phyloP scores from a whole-genome alignment of 441 rosid genomes.

The Brassica balearica region DNA sequence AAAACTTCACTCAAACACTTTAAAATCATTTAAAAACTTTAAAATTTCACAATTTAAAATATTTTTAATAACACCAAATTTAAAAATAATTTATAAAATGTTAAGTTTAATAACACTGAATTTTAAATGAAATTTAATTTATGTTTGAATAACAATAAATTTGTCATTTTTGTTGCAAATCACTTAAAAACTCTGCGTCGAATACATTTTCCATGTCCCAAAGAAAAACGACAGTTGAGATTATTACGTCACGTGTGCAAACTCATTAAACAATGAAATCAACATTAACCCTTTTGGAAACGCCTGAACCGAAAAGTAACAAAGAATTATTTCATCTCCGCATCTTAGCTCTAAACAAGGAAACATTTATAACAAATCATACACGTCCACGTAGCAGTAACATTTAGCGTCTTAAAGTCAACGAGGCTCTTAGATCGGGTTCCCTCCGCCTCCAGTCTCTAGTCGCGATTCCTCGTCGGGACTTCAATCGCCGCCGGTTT shows the following conservation, averaged over 20 bases:
- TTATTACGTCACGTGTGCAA: background rate
- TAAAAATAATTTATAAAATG: too few relatives aligned
- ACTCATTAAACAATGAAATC: slow-evolving; percentile 4
- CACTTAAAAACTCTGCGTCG: too few relatives aligned
- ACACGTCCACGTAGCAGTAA: background rate
- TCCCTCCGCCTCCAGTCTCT: too few relatives aligned
- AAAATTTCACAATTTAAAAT: too few relatives aligned
- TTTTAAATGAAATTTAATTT: too few relatives aligned
- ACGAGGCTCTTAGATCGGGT: background rate
- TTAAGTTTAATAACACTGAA: too few relatives aligned
- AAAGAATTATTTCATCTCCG: background rate
- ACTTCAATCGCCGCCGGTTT: slow-evolving; percentile 47
- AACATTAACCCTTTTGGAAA: background rate
- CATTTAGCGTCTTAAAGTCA: background rate
- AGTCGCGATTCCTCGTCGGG: background rate
- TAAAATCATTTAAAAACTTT: too few relatives aligned
- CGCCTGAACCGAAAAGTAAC: background rate
- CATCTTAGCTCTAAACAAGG: background rate
- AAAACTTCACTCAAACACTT: too few relatives aligned
- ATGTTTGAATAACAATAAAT: too few relatives aligned
- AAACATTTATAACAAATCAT: background rate
- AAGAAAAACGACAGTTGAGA: background rate
- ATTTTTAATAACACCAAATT: too few relatives aligned
- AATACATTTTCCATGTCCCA: background rate
- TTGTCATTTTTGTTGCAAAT: too few relatives aligned